Evolutionary conservation across 768 basidiomycete genomes (phyloP), one percentile per base, ranked within the genome.

Genomic region (Hemileccinum rubropunctum): DNA sequence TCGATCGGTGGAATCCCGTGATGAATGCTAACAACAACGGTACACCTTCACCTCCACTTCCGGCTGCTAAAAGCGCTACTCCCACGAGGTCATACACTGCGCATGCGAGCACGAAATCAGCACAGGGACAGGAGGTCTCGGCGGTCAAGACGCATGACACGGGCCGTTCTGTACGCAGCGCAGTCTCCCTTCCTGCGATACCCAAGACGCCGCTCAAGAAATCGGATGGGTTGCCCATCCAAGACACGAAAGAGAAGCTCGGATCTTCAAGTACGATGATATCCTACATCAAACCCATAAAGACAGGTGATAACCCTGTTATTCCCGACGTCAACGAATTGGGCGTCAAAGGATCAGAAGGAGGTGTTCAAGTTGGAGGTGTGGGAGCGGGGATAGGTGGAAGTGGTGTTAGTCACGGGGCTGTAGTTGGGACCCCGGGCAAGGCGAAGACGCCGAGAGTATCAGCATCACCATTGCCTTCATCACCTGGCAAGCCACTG

Each of bases 201-300:
- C 54, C 67, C 26, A 69, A 55, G 61, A 67, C 54, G 34, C 64
- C 70, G 21, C 50, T 52, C 15, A 62, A 53, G 55, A 67, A 52
- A 53, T 53, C 47, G 17, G 60, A 61, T 12, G 46, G 35, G 36
- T 42, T 63, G 36, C 53, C 62, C 11, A 35, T 13, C 15, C 67
- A 69, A 46, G 61, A 53, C 34, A 50, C 56, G 34, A 50, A 67
- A 48, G 69, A 64, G 65, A 78, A 75, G 9, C 71, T 86, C 26
- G 88, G 88, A 43, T 90, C 88, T 38, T 82, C 86, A 1, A 82
- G 80, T n/a, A 91, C 88, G 12, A 74, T 87, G 74, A 77, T 89
- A 51, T 79, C 88, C 18, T 83, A 76, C 62, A 77, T 82, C 51
- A 77, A 77, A 38, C 71, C 79, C 13, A 59, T 62, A 46, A 76